These are phyloP conservation scores for Glonium stellatum DNA, from an alignment of 495 filamentous ascomycete genomes.

Conservation along the genomic window DNA sequence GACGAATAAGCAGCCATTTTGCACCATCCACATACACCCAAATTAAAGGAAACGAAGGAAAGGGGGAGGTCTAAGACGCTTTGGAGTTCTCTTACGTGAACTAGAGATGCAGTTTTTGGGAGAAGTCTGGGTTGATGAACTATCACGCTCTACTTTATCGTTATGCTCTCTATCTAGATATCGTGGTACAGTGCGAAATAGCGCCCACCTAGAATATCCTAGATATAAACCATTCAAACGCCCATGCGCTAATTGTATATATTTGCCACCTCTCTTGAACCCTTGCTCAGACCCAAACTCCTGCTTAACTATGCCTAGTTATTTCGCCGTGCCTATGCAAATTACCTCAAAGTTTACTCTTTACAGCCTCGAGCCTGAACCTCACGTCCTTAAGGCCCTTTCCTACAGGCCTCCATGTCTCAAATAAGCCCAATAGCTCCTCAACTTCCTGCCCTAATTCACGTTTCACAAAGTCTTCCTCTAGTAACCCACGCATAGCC, in stretches of 20 bases:
- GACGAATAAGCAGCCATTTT: slow-evolving; percentile 26
- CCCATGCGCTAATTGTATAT: neutral
- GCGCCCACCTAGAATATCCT: no score
- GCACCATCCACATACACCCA: slow-evolving; percentile 14
- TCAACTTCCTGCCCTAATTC: slow-evolving; percentile 69
- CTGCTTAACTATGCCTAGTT: neutral
- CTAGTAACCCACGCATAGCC: slow-evolving; percentile 84
- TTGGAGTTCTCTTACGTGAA: no score
- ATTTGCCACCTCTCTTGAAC: neutral
- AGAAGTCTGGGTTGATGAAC: no score
- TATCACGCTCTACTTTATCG: no score
- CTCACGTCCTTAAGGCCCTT: slow-evolving; percentile 95
- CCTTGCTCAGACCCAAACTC: neutral
- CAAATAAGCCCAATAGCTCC: slow-evolving; percentile 77
- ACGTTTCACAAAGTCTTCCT: slow-evolving; percentile 83
- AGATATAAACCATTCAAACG: no score
- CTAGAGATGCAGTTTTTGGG: no score
- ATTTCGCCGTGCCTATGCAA: neutral
- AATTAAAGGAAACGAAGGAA: no score
- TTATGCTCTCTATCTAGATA: neutral
- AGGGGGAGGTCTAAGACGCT: no score
- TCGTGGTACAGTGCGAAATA: neutral
- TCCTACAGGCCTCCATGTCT: slow-evolving; percentile 82
- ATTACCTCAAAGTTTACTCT: slow-evolving; percentile 60
- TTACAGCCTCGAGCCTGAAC: slow-evolving; percentile 86